phyloP scores from a whole-genome alignment of 164 flowering plant genomes.

The Chimonanthus praecox region DNA sequence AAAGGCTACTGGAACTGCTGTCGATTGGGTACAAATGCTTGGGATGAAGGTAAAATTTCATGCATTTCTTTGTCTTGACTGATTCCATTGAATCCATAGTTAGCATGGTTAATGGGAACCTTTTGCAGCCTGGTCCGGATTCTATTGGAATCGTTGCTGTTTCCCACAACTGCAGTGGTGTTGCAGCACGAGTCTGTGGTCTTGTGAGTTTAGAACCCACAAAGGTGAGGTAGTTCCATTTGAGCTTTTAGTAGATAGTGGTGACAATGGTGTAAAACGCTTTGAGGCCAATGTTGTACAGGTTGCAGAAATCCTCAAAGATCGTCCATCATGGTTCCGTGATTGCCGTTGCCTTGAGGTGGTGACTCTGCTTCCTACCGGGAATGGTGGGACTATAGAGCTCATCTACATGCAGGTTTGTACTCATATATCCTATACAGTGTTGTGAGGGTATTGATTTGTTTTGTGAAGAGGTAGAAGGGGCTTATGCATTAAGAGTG shows the following conservation, averaged over 20 bases:
- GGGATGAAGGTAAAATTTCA: constrained; percentile 79
- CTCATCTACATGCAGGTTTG: constrained; percentile 81
- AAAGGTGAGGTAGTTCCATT: constrained; percentile 34
- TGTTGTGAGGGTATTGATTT: background rate
- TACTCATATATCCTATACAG: background rate
- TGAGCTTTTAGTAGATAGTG: background rate
- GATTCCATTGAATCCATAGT: background rate
- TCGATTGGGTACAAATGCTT: constrained; percentile 97
- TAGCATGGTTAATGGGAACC: background rate
- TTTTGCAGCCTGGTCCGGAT: constrained; percentile 95
- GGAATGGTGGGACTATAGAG: constrained; percentile 77
- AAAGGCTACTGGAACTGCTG: constrained; percentile 97
- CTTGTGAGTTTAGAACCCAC: constrained; percentile 88
- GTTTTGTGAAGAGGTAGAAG: background rate
- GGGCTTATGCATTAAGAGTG: too few species aligned
- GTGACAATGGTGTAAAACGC: background rate
- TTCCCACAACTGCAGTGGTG: constrained; percentile 78
- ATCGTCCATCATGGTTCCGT: constrained; percentile 80
- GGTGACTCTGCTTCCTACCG: constrained; percentile 54
- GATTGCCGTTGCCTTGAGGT: constrained; percentile 78
- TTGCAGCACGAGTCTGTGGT: constrained; percentile 96
- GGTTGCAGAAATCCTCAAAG: constrained; percentile 84
- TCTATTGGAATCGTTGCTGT: constrained; percentile 91
- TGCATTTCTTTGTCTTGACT: background rate
- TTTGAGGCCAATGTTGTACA: constrained; percentile 15